Conservation (phyloP, 2,329 filamentous ascomycete species). For the Aspergillus unguis region DNA sequence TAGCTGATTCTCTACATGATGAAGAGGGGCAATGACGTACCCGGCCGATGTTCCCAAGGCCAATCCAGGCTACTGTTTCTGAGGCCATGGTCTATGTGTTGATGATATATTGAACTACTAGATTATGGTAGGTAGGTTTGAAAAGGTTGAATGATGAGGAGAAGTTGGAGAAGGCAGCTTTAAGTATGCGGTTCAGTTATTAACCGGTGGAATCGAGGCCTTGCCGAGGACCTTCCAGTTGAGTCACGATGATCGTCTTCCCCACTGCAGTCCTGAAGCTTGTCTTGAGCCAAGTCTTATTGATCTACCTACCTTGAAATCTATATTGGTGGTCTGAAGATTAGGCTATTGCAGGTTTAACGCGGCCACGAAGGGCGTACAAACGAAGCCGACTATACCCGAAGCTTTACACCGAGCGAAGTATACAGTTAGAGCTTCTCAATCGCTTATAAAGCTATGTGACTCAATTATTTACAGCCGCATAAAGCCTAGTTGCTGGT, state of each 20-base stretch:
- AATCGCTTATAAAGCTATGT: neutral
- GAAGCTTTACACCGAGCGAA: neutral
- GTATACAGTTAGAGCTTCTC: neutral
- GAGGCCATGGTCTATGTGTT: constrained; percentile 23
- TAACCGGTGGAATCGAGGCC: constrained; percentile 1
- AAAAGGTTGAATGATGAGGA: neutral
- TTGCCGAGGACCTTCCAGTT: neutral
- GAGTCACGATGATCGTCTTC: constrained; percentile 5
- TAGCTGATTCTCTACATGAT: constrained; percentile 1
- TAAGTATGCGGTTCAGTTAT: constrained; percentile 3
- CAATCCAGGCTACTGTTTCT: constrained; percentile 68
- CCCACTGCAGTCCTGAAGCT: neutral
- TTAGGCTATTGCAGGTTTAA: neutral
- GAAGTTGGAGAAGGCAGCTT: neutral
- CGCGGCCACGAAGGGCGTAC: neutral
- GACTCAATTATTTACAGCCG: neutral
- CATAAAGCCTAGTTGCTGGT: neutral
- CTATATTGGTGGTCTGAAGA: neutral
- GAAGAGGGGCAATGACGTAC: constrained; percentile 46
- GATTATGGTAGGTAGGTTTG: neutral
- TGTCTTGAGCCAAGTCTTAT: neutral
- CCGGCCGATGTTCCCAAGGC: constrained; percentile 83
- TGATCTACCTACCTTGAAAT: neutral
- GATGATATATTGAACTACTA: neutral
- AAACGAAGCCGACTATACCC: neutral